Percentiles rank a stretch among this genome's conserved stretches.
These are phyloP conservation scores for Silene conica DNA, from an alignment of 148 eudicot species.

Conservation along the genomic window DNA sequence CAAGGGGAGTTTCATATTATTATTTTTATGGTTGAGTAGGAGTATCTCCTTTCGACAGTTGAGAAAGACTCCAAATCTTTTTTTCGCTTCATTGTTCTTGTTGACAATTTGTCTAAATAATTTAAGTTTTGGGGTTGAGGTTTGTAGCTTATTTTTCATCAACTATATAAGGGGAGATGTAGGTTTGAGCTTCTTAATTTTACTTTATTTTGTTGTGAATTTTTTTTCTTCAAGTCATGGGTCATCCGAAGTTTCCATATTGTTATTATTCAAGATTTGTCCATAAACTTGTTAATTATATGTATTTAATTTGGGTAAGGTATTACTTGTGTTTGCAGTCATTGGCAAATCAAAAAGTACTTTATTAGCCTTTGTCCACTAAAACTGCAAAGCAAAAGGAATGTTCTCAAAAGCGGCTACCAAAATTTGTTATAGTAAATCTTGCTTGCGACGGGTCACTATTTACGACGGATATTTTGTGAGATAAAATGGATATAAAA, in stretches of 20 bases:
- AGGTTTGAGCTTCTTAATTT: background rate
- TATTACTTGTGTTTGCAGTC: background rate
- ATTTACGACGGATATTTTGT: too few species aligned
- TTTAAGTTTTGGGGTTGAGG: background rate
- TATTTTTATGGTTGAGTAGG: background rate
- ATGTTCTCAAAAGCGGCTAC: background rate
- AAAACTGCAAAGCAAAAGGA: background rate
- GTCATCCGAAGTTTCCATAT: background rate
- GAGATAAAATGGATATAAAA: too few species aligned
- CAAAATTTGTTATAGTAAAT: too few species aligned
- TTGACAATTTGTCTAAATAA: background rate
- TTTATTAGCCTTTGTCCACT: background rate
- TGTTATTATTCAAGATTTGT: background rate
- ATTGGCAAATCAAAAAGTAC: background rate
- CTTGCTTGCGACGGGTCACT: too few species aligned
- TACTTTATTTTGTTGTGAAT: background rate
- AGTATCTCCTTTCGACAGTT: background rate
- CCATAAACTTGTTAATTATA: background rate
- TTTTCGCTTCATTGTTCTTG: background rate
- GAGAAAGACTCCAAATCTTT: slow-evolving; percentile 6
- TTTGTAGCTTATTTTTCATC: slow-evolving; percentile 8
- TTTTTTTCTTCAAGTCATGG: background rate
- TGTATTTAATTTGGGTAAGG: background rate
- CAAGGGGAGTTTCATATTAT: background rate
- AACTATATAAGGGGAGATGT: background rate